Evolutionary conservation across 805 yeast species (phyloP).

Genomic region (Ogataea degrootiae): DNA sequence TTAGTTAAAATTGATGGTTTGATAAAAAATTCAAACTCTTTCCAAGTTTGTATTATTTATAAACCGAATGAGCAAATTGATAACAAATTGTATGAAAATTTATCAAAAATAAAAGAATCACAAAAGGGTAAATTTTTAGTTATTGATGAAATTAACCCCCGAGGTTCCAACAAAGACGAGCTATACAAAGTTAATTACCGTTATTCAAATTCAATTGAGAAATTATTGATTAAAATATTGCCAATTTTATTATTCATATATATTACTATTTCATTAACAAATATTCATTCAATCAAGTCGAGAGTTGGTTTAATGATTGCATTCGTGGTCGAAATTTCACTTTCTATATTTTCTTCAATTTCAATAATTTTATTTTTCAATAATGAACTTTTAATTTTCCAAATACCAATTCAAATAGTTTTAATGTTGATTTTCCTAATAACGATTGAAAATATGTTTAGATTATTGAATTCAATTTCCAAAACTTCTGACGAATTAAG

Average conservation of each 20-base stretch:
- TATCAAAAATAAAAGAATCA: constrained; percentile 16
- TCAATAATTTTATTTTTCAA: constrained; percentile 37
- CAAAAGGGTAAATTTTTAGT: neutral
- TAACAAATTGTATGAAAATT: constrained; percentile 28
- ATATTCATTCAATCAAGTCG: constrained; percentile 40
- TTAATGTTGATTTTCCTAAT: constrained; percentile 39
- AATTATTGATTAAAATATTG: constrained; percentile 3
- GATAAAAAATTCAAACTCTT: constrained; percentile 35
- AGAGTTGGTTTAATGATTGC: constrained; percentile 42
- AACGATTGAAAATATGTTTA: constrained; percentile 44
- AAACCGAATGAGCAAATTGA: constrained; percentile 16
- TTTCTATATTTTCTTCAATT: constrained; percentile 39
- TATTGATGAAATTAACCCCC: neutral
- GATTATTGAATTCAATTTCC: constrained; percentile 37
- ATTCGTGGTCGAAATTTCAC: constrained; percentile 33
- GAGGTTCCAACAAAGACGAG: neutral
- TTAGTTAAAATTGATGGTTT: constrained; percentile 39
- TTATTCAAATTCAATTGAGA: constrained; percentile 13
- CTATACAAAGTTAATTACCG: constrained; percentile 2
- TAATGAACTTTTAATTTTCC: constrained; percentile 30
- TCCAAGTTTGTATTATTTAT: constrained; percentile 34
- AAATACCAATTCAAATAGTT: constrained; percentile 37
- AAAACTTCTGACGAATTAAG: constrained; percentile 39
- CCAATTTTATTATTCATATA: constrained; percentile 20
- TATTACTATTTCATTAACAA: constrained; percentile 34